A percentile compares a stretch with the other conserved stretches of the same genome.
Conservation (phyloP, 768 basidiomycete genomes). For the Tephrocybe rancida region DNA sequence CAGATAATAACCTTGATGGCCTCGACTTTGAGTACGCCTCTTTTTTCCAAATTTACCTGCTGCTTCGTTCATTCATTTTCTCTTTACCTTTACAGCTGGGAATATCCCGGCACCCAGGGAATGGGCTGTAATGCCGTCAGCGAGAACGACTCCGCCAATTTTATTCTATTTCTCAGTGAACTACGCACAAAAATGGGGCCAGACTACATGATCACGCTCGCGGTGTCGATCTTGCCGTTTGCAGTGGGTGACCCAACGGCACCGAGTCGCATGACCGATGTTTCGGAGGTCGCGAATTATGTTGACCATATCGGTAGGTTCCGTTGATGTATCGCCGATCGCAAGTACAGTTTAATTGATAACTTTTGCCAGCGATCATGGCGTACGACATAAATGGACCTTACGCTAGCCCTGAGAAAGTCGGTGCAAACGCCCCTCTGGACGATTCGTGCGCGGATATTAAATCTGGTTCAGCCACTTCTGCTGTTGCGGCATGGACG, state of each 20-base stretch:
- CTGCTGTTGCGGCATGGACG: slow-evolving; percentile 73
- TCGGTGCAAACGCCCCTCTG: slow-evolving; percentile 87
- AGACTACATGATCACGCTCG: slow-evolving; percentile 58
- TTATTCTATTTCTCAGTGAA: slow-evolving; percentile 71
- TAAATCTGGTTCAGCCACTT: slow-evolving; percentile 72
- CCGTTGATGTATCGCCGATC: no score
- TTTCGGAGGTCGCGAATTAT: slow-evolving; percentile 69
- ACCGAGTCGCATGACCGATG: slow-evolving; percentile 64
- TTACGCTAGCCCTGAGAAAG: slow-evolving; percentile 47
- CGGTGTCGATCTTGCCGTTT: slow-evolving; percentile 45
- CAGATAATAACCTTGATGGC: slow-evolving; percentile 56
- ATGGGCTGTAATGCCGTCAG: slow-evolving; percentile 70
- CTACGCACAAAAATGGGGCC: slow-evolving; percentile 56
- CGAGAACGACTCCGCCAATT: slow-evolving; percentile 70
- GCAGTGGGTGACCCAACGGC: no score
- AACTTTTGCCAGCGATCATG: slow-evolving; percentile 52
- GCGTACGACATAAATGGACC: slow-evolving; percentile 57
- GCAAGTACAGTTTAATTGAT: no score
- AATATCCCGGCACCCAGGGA: slow-evolving; percentile 73
- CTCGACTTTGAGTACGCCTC: slow-evolving; percentile 53
- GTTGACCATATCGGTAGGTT: slow-evolving; percentile 50
- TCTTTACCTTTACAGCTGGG: slow-evolving; percentile 60
- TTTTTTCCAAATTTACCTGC: neutral
- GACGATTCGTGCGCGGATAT: slow-evolving; percentile 64
- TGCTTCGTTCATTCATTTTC: neutral